Base-by-base conservation (phyloP, 805 yeast species). In the Yarrowia sp. region DNA sequence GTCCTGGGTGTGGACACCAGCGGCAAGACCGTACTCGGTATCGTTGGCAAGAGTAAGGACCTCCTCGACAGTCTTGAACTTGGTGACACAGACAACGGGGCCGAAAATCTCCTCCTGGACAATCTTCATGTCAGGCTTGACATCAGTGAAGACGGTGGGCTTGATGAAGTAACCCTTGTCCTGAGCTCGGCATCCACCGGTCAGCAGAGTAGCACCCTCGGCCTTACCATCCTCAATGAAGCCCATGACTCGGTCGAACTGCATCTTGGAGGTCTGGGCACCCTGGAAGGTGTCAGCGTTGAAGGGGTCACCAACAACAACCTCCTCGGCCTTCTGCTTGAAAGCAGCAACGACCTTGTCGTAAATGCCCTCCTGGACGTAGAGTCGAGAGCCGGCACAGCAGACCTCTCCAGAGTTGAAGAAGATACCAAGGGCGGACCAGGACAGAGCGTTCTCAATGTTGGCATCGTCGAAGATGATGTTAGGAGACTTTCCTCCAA, bases 391-490 rank as follows among this genome's bases (percentile, higher is more conserved):
- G 71, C 96, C 93, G 32, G 97, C 97, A 72, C 92, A 88, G 79
- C 98, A 92, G 66, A 92, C 95, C 80, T 92, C 97, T 78, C 98
- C 98, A 74, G 92, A 86, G 82, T 92, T 92, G 82, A 83, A 90
- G 83, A 89, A 89, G 72, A 92, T 89, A 76, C 96, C 97, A 64
- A 82, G 75, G 51, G 89, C 82, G 69, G 90, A 86, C 80, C 85
- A 83, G 68, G 85, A 81, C 51, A 89, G 88, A 59, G 97, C 91
- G 72, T 81, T 80, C 49, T 87, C 87, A 65, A 92, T 73, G 76
- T 92, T 85, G 65, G 95, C 93, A 73, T 92, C 98, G 71, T 87
- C 86, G 74, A 89, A 91, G 51, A 92, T 87, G 69, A 92, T 85
- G 76, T 88, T 87, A 71, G 98, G 96, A 24, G 97, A 90, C 80